These are phyloP conservation scores for Chlorella sp. DNA, from an alignment of 139 green algal species.

Conservation along the genomic window DNA sequence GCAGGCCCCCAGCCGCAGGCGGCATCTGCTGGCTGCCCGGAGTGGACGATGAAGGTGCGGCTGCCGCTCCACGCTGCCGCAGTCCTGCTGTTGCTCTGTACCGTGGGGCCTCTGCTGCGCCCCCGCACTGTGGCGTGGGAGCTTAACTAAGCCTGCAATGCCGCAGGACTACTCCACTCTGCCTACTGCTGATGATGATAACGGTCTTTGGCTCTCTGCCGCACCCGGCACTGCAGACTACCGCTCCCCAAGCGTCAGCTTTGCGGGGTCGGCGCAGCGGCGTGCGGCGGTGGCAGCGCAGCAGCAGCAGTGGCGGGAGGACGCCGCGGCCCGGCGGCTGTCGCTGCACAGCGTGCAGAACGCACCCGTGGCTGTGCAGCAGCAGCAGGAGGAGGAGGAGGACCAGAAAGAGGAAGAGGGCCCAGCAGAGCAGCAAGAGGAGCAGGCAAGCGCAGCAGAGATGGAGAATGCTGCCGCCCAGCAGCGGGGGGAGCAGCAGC, in stretches of 20 bases:
- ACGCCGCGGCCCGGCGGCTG: slow-evolving; percentile 1
- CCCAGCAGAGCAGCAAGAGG: neutral
- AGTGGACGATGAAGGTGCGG: slow-evolving; percentile 16
- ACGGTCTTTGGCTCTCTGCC: too few relatives aligned
- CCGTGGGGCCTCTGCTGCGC: too few relatives aligned
- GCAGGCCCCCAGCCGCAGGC: neutral
- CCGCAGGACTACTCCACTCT: too few relatives aligned
- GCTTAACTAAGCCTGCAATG: neutral
- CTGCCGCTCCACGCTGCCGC: too few relatives aligned
- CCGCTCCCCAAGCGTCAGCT: slow-evolving; percentile 17
- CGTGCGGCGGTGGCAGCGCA: neutral
- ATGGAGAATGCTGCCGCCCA: slow-evolving; percentile 9
- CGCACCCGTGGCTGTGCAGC: neutral
- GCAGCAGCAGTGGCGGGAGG: neutral
- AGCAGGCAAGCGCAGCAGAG: neutral
- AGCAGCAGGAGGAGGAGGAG: neutral
- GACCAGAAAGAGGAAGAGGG: neutral
- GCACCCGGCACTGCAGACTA: slow-evolving; percentile 29
- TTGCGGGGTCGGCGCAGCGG: neutral
- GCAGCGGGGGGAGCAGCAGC: neutral
- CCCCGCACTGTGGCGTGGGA: neutral
- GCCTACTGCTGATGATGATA: too few relatives aligned
- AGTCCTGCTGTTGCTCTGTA: too few relatives aligned
- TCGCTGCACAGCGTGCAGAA: slow-evolving; percentile 24
- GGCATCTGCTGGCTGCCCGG: slow-evolving; percentile 27